These are phyloP conservation scores for Barnettozyma siamensis DNA, from an alignment of 805 yeast species.

Conservation along the genomic window DNA sequence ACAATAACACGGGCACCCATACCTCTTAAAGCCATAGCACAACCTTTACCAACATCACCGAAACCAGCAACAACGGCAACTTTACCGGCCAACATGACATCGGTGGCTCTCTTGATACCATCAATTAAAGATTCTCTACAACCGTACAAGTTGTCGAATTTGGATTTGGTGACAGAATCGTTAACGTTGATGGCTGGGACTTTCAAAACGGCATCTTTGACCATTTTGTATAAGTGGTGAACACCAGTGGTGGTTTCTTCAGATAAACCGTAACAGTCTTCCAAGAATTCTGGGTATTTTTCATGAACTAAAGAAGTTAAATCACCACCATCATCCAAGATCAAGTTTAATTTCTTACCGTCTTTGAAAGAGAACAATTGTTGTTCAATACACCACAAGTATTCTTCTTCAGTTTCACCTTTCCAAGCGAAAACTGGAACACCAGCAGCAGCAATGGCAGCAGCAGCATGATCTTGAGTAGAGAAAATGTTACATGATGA, in stretches of 20 bases:
- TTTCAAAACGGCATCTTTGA: constrained; percentile 81
- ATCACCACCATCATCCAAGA: constrained; percentile 99
- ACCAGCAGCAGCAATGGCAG: constrained; percentile 99
- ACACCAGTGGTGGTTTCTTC: constrained; percentile 99
- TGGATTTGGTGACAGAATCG: constrained; percentile 98
- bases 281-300: constrained; percentile 96
- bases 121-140: constrained; percentile 98
- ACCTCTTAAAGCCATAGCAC: constrained; percentile 97
- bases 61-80: constrained; percentile 98
- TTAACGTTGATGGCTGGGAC: constrained; percentile 99
- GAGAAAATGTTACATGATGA: constrained; percentile 98
- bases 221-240: constrained; percentile 96
- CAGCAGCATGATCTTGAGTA: constrained; percentile 99
- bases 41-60: constrained; percentile 99
- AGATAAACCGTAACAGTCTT: constrained; percentile 90
- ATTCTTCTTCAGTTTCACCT: constrained; percentile 99
- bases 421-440: constrained; percentile 99
- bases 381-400: constrained; percentile 98
- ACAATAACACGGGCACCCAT: constrained; percentile 99
- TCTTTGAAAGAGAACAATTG: constrained; percentile 98
- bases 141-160: constrained; percentile 98
- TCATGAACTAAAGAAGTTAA: constrained; percentile 94
- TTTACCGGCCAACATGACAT: constrained; percentile 99
- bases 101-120: constrained; percentile 99
- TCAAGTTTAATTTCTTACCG: constrained; percentile 89